phyloP scores from a whole-genome alignment of 805 yeast species.

The Cyberlindnera amylophila region DNA sequence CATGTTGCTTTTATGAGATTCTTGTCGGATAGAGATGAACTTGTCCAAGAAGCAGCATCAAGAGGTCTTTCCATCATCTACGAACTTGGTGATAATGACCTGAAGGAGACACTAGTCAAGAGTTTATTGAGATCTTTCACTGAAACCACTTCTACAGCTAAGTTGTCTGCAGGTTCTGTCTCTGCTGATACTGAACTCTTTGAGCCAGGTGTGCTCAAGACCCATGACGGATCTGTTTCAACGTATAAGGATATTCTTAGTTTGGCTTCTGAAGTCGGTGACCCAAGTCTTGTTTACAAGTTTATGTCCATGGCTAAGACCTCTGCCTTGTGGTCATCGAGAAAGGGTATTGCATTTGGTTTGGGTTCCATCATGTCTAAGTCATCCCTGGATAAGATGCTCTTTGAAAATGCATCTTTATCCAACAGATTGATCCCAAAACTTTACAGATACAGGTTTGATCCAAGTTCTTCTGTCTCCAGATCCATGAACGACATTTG shows the following conservation, averaged over 20 bases:
- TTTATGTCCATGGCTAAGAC: conserved; percentile 90
- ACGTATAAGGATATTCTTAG: conserved; percentile 87
- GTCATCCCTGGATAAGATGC: conserved; percentile 61
- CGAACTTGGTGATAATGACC: conserved; percentile 65
- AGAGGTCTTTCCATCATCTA: conserved; percentile 81
- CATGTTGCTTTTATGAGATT: conserved; percentile 76
- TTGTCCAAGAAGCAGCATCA: conserved; percentile 89
- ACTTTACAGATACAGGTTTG: conserved; percentile 78
- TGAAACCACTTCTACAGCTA: conserved; percentile 46
- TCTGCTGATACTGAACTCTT: conserved; percentile 79
- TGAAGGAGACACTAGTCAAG: conserved; percentile 70
- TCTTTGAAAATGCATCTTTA: conserved; percentile 49
- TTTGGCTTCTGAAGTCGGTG: conserved; percentile 92
- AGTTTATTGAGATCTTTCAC: conserved; percentile 76
- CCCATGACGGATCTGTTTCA: conserved; percentile 82
- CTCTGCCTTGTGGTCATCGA: conserved; percentile 86
- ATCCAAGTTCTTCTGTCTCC: conserved; percentile 73
- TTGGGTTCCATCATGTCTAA: conserved; percentile 81
- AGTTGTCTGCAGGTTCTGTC: conserved; percentile 59
- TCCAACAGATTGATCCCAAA: conserved; percentile 71
- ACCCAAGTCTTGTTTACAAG: conserved; percentile 88
- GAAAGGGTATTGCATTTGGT: conserved; percentile 94
- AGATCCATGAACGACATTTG: conserved; percentile 87
- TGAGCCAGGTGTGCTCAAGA: conserved; percentile 74
- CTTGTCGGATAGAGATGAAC: conserved; percentile 76